Evolutionary conservation across 345 rosid species (phyloP).

Genomic region (Ricinus communis): DNA sequence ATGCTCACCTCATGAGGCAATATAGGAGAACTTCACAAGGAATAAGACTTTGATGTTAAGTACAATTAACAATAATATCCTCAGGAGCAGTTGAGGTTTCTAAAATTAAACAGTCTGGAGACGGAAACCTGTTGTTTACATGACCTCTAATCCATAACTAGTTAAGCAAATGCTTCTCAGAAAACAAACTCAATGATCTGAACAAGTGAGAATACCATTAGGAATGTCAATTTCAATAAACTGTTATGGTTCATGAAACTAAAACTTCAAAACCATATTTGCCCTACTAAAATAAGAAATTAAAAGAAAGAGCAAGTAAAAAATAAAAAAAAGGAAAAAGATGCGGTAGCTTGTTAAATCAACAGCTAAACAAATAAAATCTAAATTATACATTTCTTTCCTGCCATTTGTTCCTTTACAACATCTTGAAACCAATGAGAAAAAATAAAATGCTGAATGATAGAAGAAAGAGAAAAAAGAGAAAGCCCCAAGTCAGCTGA

Average conservation of each 20-base stretch:
- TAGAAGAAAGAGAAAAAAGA: neutral
- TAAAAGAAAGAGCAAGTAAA: neutral
- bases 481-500: conserved; percentile 21
- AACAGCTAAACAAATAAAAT: neutral
- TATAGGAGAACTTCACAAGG: neutral
- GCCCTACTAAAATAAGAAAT: neutral
- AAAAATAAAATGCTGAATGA: neutral
- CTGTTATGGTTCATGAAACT: neutral
- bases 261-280: neutral
- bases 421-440: neutral
- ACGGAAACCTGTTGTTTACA: neutral
- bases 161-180: neutral
- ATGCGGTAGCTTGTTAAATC: neutral
- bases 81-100: neutral
- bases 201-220: neutral
- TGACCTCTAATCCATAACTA: neutral
- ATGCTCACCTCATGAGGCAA: neutral
- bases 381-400: conserved; percentile 12
- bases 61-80: neutral
- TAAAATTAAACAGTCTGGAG: neutral
- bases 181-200: neutral
- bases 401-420: conserved; percentile 1
- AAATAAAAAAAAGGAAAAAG: neutral
- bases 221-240: neutral
- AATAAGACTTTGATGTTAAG: neutral